Conservation (phyloP, 179 eudicot species). For the Spinacia oleracea region DNA sequence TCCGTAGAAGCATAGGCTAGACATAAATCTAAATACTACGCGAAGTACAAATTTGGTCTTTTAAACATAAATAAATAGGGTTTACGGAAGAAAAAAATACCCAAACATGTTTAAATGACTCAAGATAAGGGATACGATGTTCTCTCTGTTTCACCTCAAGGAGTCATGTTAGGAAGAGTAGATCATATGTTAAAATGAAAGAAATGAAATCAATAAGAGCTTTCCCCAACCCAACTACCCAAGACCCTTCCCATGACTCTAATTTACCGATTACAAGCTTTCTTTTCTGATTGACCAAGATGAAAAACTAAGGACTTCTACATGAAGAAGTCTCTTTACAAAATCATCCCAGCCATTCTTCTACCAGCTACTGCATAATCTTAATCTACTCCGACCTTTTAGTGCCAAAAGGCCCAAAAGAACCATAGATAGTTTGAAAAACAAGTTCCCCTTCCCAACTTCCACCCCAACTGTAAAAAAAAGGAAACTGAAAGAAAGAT, state of each 20-base stretch:
- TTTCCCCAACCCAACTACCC: not conserved
- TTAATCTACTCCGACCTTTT: not conserved
- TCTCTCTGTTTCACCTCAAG: not conserved
- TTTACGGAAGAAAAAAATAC: too few relatives aligned
- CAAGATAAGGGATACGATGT: too few relatives aligned
- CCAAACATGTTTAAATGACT: too few relatives aligned
- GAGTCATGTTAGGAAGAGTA: not conserved
- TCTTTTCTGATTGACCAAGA: not conserved
- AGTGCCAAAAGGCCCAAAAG: not conserved
- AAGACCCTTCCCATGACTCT: not conserved
- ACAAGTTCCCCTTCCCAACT: not conserved
- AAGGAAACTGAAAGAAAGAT: not conserved
- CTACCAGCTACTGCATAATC: not conserved
- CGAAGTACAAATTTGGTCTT: too few relatives aligned
- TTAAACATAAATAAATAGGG: too few relatives aligned
- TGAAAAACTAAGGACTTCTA: not conserved
- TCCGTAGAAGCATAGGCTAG: too few relatives aligned
- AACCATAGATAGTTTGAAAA: not conserved
- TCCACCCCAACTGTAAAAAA: not conserved
- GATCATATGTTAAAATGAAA: not conserved
- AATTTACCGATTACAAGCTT: not conserved
- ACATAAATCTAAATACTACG: too few relatives aligned
- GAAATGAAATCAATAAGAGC: not conserved
- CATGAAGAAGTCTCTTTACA: not conserved
- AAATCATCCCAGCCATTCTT: not conserved